Percentiles rank a stretch among this genome's conserved stretches.
phyloP scores from a whole-genome alignment of 1,284 basidiomycete genomes.

The Cutaneotrichosporon sp. region DNA sequence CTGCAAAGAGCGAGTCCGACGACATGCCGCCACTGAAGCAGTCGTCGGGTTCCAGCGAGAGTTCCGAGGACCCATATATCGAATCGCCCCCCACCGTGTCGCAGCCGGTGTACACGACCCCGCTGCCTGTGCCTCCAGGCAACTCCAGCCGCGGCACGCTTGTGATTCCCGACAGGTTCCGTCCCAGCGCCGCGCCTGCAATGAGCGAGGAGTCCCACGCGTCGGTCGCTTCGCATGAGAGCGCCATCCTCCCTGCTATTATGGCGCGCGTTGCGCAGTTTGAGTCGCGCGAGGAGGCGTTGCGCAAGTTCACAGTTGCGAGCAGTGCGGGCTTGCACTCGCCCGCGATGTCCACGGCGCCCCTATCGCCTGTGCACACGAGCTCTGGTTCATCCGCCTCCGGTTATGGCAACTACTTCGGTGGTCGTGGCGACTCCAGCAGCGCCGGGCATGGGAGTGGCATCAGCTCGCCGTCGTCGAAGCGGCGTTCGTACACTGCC shows the following conservation, averaged over 20 bases:
- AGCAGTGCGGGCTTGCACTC: slow-evolving; percentile 16
- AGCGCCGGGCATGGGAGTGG: background rate
- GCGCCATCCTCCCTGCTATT: slow-evolving; percentile 26
- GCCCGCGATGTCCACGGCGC: background rate
- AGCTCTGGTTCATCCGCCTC: background rate
- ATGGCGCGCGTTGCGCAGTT: slow-evolving; percentile 38
- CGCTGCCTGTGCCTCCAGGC: slow-evolving; percentile 5
- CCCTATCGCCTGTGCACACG: background rate
- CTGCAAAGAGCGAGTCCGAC: slow-evolving; percentile 1
- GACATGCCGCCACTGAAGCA: slow-evolving; percentile 5
- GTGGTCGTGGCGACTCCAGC: background rate
- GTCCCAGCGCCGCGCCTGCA: slow-evolving; percentile 4
- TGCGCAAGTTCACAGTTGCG: slow-evolving; percentile 38
- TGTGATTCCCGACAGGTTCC: slow-evolving; percentile 14
- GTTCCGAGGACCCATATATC: background rate
- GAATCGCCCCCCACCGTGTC: slow-evolving; percentile 9
- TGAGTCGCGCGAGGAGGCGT: slow-evolving; percentile 37
- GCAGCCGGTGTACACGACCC: slow-evolving; percentile 8
- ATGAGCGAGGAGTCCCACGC: slow-evolving; percentile 10
- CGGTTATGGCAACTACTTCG: background rate
- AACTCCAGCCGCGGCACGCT: background rate
- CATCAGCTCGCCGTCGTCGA: background rate
- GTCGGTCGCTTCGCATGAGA: slow-evolving; percentile 11
- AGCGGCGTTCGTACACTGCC: slow-evolving; percentile 6
- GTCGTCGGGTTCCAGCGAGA: slow-evolving; percentile 3